A percentile compares a stretch with the other conserved stretches of the same genome.
phyloP scores from a whole-genome alignment of 805 yeast species.

The Starmerella sirachaensis region DNA sequence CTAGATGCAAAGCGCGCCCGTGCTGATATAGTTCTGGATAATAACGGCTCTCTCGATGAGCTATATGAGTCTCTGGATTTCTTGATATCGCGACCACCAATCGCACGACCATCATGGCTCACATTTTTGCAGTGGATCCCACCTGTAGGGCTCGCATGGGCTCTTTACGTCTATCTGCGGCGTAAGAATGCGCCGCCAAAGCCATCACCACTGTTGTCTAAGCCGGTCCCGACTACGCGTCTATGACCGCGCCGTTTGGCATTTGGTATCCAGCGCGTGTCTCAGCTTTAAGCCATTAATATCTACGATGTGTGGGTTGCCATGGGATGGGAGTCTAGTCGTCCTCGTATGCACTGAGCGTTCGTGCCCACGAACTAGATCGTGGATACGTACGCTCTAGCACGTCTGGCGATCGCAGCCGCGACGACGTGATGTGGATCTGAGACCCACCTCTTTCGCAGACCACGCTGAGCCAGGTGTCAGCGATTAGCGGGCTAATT shows the following conservation, averaged over 20 bases:
- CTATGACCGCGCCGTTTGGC: too few species aligned
- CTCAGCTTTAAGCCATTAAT: too few species aligned
- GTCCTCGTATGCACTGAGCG: neutral
- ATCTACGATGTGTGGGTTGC: too few species aligned
- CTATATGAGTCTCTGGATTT: slow-evolving; percentile 36
- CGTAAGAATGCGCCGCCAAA: too few species aligned
- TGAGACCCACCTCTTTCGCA: neutral
- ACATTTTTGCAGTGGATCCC: slow-evolving; percentile 28
- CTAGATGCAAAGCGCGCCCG: slow-evolving; percentile 41
- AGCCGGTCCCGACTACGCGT: too few species aligned
- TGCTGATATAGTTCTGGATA: slow-evolving; percentile 58
- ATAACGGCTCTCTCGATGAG: slow-evolving; percentile 38
- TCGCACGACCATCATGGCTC: slow-evolving; percentile 31
- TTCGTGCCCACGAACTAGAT: slow-evolving; percentile 2
- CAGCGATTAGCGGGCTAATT: slow-evolving; percentile 9
- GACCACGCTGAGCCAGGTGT: slow-evolving; percentile 1
- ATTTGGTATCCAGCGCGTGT: too few species aligned
- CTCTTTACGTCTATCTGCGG: slow-evolving; percentile 9
- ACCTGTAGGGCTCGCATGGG: slow-evolving; percentile 26
- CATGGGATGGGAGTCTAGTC: neutral
- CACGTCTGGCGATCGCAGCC: slow-evolving; percentile 16
- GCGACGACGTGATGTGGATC: slow-evolving; percentile 2
- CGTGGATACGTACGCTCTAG: slow-evolving; percentile 10
- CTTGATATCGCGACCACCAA: slow-evolving; percentile 24
- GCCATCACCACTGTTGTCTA: too few species aligned